A percentile compares a stretch with the other conserved stretches of the same genome.
Conservation (phyloP, 1,139 yeast species). For the Sugiyamaella neomexicana region DNA sequence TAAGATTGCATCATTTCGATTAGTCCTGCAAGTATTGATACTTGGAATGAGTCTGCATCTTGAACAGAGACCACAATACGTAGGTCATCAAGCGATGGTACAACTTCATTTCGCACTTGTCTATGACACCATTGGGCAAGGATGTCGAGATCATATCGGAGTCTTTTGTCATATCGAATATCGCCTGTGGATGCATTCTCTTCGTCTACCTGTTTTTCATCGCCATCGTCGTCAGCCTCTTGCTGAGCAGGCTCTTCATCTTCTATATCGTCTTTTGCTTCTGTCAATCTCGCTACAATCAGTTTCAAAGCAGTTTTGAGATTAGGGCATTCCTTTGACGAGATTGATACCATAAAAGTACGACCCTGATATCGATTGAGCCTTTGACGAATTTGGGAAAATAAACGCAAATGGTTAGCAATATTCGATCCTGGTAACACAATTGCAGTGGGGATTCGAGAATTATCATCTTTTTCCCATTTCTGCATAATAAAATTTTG, state of each 20-base stretch:
- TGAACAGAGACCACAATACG: constrained; percentile 54
- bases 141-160: constrained; percentile 55
- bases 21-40: constrained; percentile 52
- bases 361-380: constrained; percentile 15
- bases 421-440: constrained; percentile 41
- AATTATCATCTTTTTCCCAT: constrained; percentile 31
- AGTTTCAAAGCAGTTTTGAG: constrained; percentile 42
- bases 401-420: constrained; percentile 38
- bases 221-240: constrained; percentile 20
- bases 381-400: constrained; percentile 30
- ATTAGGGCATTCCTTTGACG: constrained; percentile 41
- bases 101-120: constrained; percentile 24
- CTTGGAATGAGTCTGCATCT: constrained; percentile 61
- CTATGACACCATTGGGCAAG: constrained; percentile 49
- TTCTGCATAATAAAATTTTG: constrained; percentile 27
- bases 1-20: constrained; percentile 49
- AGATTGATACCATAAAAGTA: constrained; percentile 33
- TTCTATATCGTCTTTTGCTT: constrained; percentile 30
- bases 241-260: neutral
- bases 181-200: constrained; percentile 23
- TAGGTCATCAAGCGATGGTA: constrained; percentile 28
- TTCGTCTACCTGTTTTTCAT: constrained; percentile 19
- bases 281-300: constrained; percentile 39
- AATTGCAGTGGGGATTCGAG: constrained; percentile 35
- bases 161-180: constrained; percentile 40